Conservation (phyloP, 768 basidiomycete species). For the Harrya chromipes region DNA sequence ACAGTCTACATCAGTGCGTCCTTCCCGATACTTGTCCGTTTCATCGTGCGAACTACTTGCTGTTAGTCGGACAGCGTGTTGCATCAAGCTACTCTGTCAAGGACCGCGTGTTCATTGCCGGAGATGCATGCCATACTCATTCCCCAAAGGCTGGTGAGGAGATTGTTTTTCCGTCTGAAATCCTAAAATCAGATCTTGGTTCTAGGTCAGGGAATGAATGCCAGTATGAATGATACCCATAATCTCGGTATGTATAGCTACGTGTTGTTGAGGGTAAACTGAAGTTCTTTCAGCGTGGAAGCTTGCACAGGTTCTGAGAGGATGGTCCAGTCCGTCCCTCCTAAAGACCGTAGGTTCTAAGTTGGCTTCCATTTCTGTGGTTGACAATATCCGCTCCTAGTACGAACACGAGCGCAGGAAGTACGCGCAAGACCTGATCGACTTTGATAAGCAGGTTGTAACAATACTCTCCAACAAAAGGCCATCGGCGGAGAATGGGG, state of each 20-base stretch:
- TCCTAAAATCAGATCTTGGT: not conserved
- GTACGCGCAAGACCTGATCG: conserved; percentile 69
- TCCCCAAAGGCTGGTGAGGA: conserved; percentile 59
- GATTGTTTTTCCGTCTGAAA: not conserved
- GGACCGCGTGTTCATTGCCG: conserved; percentile 73
- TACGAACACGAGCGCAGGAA: conserved; percentile 67
- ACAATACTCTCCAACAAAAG: conserved; percentile 67
- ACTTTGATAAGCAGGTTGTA: conserved; percentile 65
- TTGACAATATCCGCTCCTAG: conserved; percentile 30
- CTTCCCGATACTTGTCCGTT: not conserved
- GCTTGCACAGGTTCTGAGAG: conserved; percentile 42
- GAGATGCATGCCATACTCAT: conserved; percentile 72
- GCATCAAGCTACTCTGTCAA: conserved; percentile 58
- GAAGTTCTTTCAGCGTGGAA: conserved; percentile 46
- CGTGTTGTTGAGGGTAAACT: conserved; percentile 42
- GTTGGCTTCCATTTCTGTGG: not conserved
- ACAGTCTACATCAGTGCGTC: conserved; percentile 64
- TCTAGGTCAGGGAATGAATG: conserved; percentile 73
- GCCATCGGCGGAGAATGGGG: conserved; percentile 42
- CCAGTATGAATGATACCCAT: conserved; percentile 72
- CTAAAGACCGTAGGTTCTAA: conserved; percentile 38
- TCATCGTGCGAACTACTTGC: not conserved
- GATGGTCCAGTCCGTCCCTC: conserved; percentile 37
- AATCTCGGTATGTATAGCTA: conserved; percentile 48
- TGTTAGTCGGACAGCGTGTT: conserved; percentile 68